Base-by-base conservation (phyloP, 176 grass and related monocot species). In the Tuctoria greenei region DNA sequence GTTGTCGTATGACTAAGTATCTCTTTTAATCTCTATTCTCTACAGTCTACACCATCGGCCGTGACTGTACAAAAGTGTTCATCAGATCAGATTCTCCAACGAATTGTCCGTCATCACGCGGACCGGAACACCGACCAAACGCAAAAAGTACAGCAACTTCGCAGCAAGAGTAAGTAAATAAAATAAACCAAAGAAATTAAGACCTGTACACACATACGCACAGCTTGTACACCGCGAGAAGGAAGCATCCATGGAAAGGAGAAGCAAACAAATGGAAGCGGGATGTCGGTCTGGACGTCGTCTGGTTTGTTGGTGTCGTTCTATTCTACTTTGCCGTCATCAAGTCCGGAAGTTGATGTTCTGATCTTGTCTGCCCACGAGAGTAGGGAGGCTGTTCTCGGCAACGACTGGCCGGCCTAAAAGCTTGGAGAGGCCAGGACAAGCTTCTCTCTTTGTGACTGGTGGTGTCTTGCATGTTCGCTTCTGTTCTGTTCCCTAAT, bases 231-330 rank as follows among this genome's bases (percentile, higher is more conserved):
- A 31, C 17, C 58, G 44, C 56, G 10, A 5, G 10, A 4, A 39
- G 73, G 46, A 50, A 66, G 72, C 79, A 84, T 73, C 57, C 78
- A 26, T 67, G 82, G 25, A 62, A 67, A 67, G 85, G 68, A 77
- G 82, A 87, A 81, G 79, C 71, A 16, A 82, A 79, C 76, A 87
- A 70, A 74, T 75, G 72, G 78, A 90, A 76, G 79, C 73, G 77
- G 44, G n/a, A n/a, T n/a, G n/a, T n/a, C n/a, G n/a, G n/a, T n/a
- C n/a, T n/a, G n/a, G n/a, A n/a, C n/a, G n/a, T n/a, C n/a, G n/a
- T n/a, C n/a, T 71, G 11, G 43, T 13, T 49, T 24, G 43, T 5
- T 58, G 50, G 24, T 66, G 18, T 72, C 59, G 18, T n/a, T n/a
- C n/a, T n/a, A n/a, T 77, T 73, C 20, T 37, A 50, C 73, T 17